Evolutionary conservation across 306 rosid species (phyloP), one percentile per base, ranked within the genome.

Genomic region (Corylus avellana): DNA sequence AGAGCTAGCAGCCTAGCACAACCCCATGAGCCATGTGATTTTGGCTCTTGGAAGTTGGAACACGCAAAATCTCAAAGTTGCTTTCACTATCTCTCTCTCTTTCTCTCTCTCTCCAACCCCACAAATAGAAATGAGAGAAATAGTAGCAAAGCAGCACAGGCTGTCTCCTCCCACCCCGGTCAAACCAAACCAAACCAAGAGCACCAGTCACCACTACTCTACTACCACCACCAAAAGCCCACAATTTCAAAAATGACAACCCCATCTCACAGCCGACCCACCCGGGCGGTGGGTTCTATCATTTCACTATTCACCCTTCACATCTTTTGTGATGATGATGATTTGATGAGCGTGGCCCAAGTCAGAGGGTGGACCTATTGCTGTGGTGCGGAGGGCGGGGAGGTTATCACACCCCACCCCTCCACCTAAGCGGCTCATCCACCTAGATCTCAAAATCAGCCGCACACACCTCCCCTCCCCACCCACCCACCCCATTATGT

Each of bases 381-480:
- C 25, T 59, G 66, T 22, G 25, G 29, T 25, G 66, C 32, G 66
- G 32, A 12, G 25, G 12, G 66, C 14, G 20, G 59, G 8, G 27
- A 63, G 4, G 46, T 42, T 42, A 42, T 42, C 46, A 42, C 58
- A 20, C 67, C 76, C 76, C 51, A 11, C 75, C 63, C 71, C 84
- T 81, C 84, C 91, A 89, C 91, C 93, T 84, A 85, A 82, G 89
- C 94, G 96, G 97, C 87, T 79, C 89, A 70, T 86, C 91, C 89
- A 75, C 81, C 87, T 87, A 86, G 89, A 90, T 92, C 97, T 92
- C 90, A 80, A 85, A 85, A 63, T 84, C 96, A 79, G 91, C 93
- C 92, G 95, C 92, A 81, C 88, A 80, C 91, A 17, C 90, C 91
- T 70, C 91, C 74, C 81, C 29, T 79, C 66, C 25, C 49, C 82